These are phyloP conservation scores for Remersonia thermophila DNA, from an alignment of 2,329 filamentous ascomycete genomes.

Conservation along the genomic window DNA sequence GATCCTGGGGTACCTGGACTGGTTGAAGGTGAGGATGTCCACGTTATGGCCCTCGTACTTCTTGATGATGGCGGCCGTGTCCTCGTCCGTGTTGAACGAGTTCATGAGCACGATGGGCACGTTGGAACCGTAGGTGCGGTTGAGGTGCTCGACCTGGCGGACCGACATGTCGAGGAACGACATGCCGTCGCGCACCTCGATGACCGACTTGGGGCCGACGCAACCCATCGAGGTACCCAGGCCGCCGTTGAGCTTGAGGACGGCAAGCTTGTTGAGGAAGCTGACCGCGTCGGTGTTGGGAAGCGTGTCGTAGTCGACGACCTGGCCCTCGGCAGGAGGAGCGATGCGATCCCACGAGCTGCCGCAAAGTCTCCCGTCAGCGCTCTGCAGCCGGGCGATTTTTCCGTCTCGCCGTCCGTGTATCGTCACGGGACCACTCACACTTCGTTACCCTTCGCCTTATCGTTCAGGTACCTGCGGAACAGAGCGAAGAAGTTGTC, in stretches of 20 bases:
- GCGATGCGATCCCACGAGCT: conserved; percentile 96
- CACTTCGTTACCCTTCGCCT: conserved; percentile 92
- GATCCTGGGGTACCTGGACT: conserved; percentile 95
- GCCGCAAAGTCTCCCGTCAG: conserved; percentile 10
- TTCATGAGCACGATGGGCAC: conserved; percentile 99
- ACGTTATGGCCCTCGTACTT: conserved; percentile 99
- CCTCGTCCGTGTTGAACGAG: conserved; percentile 99
- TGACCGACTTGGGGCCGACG: conserved; percentile 97
- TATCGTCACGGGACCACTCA: conserved; percentile 26
- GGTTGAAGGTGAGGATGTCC: conserved; percentile 99
- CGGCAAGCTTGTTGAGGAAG: conserved; percentile 94
- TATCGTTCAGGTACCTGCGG: conserved; percentile 95
- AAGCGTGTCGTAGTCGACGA: conserved; percentile 87
- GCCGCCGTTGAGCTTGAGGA: conserved; percentile 98
- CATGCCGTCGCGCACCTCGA: conserved; percentile 99
- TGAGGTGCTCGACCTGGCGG: conserved; percentile 97
- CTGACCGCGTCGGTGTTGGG: conserved; percentile 80
- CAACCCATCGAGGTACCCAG: conserved; percentile 99
- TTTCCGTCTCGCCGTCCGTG: too few species aligned
- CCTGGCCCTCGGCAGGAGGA: conserved; percentile 83
- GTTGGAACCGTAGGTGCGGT: conserved; percentile 94
- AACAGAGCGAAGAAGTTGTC: conserved; percentile 99
- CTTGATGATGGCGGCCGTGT: conserved; percentile 98
- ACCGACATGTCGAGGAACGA: conserved; percentile 98
- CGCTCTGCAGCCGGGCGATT: too few species aligned